These are phyloP conservation scores for Solanum stenotomum DNA, from an alignment of 257 asterid genomes.

Conservation along the genomic window DNA sequence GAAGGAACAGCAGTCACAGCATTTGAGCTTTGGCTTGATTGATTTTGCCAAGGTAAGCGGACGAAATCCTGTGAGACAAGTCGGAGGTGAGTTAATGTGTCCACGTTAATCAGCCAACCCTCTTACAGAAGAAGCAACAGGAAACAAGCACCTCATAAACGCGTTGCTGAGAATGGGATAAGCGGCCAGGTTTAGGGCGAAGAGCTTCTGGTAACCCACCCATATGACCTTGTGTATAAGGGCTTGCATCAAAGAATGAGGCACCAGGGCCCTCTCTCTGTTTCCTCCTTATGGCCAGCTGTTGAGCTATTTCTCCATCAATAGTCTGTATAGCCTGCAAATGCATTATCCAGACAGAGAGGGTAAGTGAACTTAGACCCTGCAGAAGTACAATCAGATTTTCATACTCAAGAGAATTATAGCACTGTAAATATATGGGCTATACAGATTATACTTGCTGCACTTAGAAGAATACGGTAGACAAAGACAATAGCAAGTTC, in stretches of 20 bases:
- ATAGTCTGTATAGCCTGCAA: conserved; percentile 84
- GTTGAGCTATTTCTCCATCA: conserved; percentile 85
- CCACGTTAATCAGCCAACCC: not conserved
- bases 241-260: conserved; percentile 51
- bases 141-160: conserved; percentile 71
- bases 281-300: conserved; percentile 61
- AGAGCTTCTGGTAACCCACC: conserved; percentile 84
- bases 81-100: not conserved
- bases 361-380: not conserved
- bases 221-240: conserved; percentile 70
- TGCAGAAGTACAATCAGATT: not conserved
- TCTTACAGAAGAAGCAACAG: not conserved
- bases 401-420: not conserved
- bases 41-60: conserved; percentile 88
- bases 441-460: not conserved
- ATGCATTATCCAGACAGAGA: not conserved
- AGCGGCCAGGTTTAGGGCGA: conserved; percentile 92
- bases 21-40: conserved; percentile 67
- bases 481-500: not conserved
- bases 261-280: conserved; percentile 79
- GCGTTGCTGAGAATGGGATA: conserved; percentile 87
- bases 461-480: not conserved
- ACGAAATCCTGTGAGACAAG: conserved; percentile 72
- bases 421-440: not conserved
- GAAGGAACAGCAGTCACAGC: conserved; percentile 64